Base-by-base conservation (phyloP, 768 basidiomycete genomes). In the Terana coerulea region DNA sequence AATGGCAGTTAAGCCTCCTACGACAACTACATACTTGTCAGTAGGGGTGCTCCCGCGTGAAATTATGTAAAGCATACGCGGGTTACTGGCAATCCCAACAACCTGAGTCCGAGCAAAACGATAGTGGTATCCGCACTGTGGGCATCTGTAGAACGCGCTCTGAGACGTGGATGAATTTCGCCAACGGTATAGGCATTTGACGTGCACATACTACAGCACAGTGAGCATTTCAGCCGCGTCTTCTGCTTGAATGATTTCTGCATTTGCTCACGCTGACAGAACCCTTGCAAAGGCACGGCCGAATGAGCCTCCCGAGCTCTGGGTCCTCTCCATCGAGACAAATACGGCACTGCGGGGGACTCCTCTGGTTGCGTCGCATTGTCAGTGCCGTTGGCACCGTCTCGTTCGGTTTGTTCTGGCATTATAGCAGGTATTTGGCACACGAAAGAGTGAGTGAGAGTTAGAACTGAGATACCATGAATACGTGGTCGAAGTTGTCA, bases 231-330 rank as follows among this genome's bases (percentile, higher is more conserved):
- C 6, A 35, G 4, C 17, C 14, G 14, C 17, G 8, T 8, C 14
- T 12, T 35, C 17, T 8, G 14, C 47, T 21, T 25, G 33, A 8
- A 43, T 6, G 40, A 39, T 34, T 24, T 17, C 17, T 8, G 8
- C 14, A 17, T 3, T 10, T 47, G 67, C 74, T 56, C 59, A 83
- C 79, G 53, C 83, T 86, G 53, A 92, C 88, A 19, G 85, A 84
- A 36, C 91, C 91, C 54, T 79, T 83, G 66, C 88, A 89, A 2
- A 84, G 71, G 65, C 88, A 90, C 5, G 92, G 92, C 26, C 84
- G 81, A 57, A 95, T 91, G 57, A 94, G 78, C 48, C 83, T 79
- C 2, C 92, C 92, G 34, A 86, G 70, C 22, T 78, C 75, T 0
- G 57, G 63, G 56, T 87, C 84, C 21, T 79, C 77, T 3, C 87